These are phyloP conservation scores for Venturia pyrina DNA, from an alignment of 2,329 filamentous ascomycete genomes.

Conservation along the genomic window DNA sequence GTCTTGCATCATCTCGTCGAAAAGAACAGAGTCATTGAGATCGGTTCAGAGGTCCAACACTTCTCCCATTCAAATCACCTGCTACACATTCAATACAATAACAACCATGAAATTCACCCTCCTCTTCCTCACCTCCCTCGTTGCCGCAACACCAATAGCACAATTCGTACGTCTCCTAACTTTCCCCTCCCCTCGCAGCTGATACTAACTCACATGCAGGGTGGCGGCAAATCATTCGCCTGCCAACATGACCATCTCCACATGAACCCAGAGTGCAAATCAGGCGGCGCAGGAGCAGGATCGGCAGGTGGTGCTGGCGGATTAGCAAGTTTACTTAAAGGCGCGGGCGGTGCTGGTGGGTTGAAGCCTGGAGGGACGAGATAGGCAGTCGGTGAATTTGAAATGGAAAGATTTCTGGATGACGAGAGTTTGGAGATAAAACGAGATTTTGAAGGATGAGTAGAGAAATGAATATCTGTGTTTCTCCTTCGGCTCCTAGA, in stretches of 20 bases:
- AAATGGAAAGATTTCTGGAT: not conserved
- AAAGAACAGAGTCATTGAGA: not conserved
- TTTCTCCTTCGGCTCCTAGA: too few species aligned
- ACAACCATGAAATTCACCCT: constrained; percentile 1
- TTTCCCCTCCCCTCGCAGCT: not conserved
- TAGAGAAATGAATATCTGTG: too few species aligned
- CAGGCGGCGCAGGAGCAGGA: not conserved
- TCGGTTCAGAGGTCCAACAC: not conserved
- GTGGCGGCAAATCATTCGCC: constrained; percentile 6
- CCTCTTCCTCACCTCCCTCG: not conserved
- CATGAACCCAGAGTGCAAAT: constrained; percentile 4
- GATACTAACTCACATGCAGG: not conserved
- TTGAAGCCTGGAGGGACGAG: not conserved
- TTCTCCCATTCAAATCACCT: too few species aligned
- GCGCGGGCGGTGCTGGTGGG: not conserved
- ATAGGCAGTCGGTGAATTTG: not conserved
- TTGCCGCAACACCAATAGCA: not conserved
- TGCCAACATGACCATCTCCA: constrained; percentile 8
- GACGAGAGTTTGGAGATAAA: not conserved
- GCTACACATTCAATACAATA: constrained; percentile 14
- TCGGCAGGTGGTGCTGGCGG: not conserved
- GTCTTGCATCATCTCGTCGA: not conserved
- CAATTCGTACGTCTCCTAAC: not conserved
- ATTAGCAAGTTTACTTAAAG: not conserved
- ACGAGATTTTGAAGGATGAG: too few species aligned